Evolutionary conservation across 1,139 yeast genomes (phyloP).

Genomic region (Suhomyces kunorum): DNA sequence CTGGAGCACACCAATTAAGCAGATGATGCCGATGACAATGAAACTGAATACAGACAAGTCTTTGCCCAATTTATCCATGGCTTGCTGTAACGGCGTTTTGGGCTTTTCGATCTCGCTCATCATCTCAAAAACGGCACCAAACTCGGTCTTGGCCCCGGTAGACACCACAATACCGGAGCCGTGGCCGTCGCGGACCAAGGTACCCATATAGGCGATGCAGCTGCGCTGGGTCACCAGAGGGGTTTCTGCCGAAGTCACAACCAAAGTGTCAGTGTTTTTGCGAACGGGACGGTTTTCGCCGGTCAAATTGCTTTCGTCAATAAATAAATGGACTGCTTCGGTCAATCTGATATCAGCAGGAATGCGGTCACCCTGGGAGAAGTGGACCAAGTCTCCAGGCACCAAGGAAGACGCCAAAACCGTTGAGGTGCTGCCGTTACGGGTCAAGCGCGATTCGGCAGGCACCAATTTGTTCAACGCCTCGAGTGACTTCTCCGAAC

Average conservation of each 20-base stretch:
- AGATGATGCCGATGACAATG: conserved; percentile 80
- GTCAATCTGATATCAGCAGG: conserved; percentile 90
- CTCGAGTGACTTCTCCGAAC: conserved; percentile 89
- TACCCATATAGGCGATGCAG: conserved; percentile 92
- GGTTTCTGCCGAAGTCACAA: conserved; percentile 20
- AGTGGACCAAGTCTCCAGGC: conserved; percentile 91
- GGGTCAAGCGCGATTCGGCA: conserved; percentile 84
- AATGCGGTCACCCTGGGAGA: conserved; percentile 87
- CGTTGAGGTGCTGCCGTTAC: conserved; percentile 74
- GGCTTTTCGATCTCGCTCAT: conserved; percentile 94
- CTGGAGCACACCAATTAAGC: conserved; percentile 81
- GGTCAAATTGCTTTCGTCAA: conserved; percentile 91
- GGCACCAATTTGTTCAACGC: conserved; percentile 92
- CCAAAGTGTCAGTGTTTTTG: conserved; percentile 49
- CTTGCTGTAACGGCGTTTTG: conserved; percentile 88
- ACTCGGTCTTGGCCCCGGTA: conserved; percentile 83
- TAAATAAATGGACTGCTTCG: conserved; percentile 72
- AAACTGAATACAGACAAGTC: conserved; percentile 83
- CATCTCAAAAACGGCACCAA: conserved; percentile 87
- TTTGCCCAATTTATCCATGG: conserved; percentile 93
- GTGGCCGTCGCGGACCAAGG: conserved; percentile 90
- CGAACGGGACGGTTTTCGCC: conserved; percentile 90
- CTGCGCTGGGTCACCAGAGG: conserved; percentile 65
- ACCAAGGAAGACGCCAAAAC: conserved; percentile 84
- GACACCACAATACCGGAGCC: conserved; percentile 93